Evolutionary conservation across 148 eudicot species (phyloP).

Genomic region (Rhododendron ovatum): DNA sequence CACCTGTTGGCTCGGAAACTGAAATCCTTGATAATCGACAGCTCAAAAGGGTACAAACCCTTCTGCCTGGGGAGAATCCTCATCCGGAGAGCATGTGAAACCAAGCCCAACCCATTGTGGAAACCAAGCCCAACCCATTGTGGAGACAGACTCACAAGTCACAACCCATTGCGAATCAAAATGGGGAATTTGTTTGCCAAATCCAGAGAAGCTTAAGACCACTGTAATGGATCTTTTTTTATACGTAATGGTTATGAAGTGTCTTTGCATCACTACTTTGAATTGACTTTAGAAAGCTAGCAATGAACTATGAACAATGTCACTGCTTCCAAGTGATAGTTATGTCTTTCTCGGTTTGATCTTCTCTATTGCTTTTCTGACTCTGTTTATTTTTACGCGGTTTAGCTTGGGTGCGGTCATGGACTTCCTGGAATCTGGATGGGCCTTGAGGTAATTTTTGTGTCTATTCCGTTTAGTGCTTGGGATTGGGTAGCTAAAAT

Average conservation of each 20-base stretch:
- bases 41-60: neutral
- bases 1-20: neutral
- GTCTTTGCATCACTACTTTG: neutral
- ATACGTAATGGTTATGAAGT: neutral
- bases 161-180: neutral
- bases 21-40: neutral
- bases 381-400: constrained; percentile 11
- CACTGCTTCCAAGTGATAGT: neutral
- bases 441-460: constrained; percentile 60
- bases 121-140: neutral
- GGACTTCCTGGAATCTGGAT: constrained; percentile 96
- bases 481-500: neutral
- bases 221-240: neutral
- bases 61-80: neutral
- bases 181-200: neutral
- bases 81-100: neutral
- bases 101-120: neutral
- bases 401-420: constrained; percentile 98
- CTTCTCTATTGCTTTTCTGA: neutral
- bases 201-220: neutral
- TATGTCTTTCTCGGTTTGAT: neutral
- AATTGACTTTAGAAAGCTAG: neutral
- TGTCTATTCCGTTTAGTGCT: constrained; percentile 1
- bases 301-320: neutral
- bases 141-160: neutral